Base-by-base conservation (phyloP, 2,329 filamentous ascomycete species). In the Aureobasidium uvarum region DNA sequence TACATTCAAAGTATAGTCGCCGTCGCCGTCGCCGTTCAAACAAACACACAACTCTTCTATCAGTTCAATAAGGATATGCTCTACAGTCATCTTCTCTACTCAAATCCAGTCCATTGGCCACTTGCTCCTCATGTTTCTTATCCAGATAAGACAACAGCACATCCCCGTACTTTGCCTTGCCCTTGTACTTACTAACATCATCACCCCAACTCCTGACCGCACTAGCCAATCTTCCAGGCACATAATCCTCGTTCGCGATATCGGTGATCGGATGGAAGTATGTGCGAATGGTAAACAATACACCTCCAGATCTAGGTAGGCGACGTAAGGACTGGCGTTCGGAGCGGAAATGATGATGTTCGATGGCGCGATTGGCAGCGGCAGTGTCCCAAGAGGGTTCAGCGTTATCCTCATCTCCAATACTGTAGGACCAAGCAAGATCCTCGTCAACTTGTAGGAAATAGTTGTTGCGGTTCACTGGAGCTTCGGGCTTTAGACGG, bases 401-500 rank as follows among this genome's bases (percentile, higher is more conserved):
- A 0, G 79, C 77, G 14, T 41, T 28, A 73, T 96, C 90, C 75
- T 96, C 92, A 18, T 78, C 71, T 0, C 91, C 91, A 69, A 96
- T 93, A 71, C 86, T 90, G 71, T 81, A 78, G 66, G 87, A 90
- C 91, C 91, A 96, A 0, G 89, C 81, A 1, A 96, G 80, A 5
- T 83, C 77, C 65, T 92, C 90, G 72, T 96, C 91, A 1, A 95
- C 90, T 77, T 96, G 91, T 68, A 96, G 84, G 79, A 96, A 96
- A 77, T 95, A 96, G 74, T 95, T 94, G 74, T 93, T 91, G 66
- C 91, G 81, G 23, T 86, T 70, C 28, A 89, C 84, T 0, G 86
- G 83, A 51, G 86, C 85, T 48, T 91, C 86, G 1, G 89, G 88
- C 72, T 84, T 82, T 0, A 95, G 75, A 0, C 91, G 80, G 0